phyloP scores from a whole-genome alignment of 805 yeast genomes.

The Suhomyces prunicola region DNA sequence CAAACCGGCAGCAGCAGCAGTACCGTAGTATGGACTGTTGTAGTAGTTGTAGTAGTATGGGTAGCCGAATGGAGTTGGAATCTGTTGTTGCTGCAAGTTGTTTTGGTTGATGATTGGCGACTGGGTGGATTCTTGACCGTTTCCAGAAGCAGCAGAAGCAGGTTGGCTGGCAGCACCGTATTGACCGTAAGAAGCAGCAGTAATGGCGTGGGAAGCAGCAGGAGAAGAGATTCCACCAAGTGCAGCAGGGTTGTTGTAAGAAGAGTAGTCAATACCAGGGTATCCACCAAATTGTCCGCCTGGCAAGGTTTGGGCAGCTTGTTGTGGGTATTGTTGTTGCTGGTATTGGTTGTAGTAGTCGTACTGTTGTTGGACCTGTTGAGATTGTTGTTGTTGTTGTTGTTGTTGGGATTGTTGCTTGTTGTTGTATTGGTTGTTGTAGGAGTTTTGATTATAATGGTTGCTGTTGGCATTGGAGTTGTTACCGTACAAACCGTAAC shows the following conservation, averaged over 20 bases:
- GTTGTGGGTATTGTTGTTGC: slow-evolving; percentile 43
- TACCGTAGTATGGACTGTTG: slow-evolving; percentile 39
- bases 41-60: slow-evolving; percentile 43
- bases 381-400: slow-evolving; percentile 14
- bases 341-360: slow-evolving; percentile 35
- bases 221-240: slow-evolving; percentile 26
- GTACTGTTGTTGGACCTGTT: slow-evolving; percentile 14
- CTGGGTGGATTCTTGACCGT: slow-evolving; percentile 19
- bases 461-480: slow-evolving; percentile 4
- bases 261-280: slow-evolving; percentile 43
- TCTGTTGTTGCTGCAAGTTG: slow-evolving; percentile 26
- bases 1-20: slow-evolving; percentile 26
- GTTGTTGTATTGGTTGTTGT: slow-evolving; percentile 9
- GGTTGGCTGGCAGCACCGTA: slow-evolving; percentile 16
- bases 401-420: slow-evolving; percentile 10
- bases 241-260: slow-evolving; percentile 34
- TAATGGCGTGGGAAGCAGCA: slow-evolving; percentile 27
- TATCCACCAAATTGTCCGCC: slow-evolving; percentile 41
- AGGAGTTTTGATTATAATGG: slow-evolving; percentile 4
- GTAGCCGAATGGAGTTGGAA: slow-evolving; percentile 40
- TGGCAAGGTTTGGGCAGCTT: slow-evolving; percentile 38
- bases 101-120: slow-evolving; percentile 23
- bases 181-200: slow-evolving; percentile 21
- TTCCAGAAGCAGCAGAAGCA: slow-evolving; percentile 14
- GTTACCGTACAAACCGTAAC: slow-evolving; percentile 11